phyloP scores from a whole-genome alignment of 768 basidiomycete genomes.

The Kwoniella dejecticola region DNA sequence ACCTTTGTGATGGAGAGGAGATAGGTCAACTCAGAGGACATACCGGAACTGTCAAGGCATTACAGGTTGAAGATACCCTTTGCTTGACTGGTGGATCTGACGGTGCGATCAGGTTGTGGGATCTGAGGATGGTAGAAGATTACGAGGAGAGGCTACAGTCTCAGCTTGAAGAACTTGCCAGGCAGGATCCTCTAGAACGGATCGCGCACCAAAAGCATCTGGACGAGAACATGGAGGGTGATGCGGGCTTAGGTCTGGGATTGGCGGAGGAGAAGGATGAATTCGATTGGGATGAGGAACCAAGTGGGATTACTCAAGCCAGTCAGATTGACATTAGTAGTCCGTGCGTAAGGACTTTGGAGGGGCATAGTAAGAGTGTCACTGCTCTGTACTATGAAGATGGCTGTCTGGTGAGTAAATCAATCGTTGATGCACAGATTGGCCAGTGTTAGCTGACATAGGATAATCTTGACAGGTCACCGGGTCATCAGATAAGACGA shows the following conservation, averaged over 20 bases:
- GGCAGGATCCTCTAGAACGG: slow-evolving; percentile 47
- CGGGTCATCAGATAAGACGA: slow-evolving; percentile 95
- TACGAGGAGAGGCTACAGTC: slow-evolving; percentile 59
- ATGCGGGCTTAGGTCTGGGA: slow-evolving; percentile 20
- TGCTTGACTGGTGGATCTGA: slow-evolving; percentile 91
- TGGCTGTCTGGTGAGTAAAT: slow-evolving; percentile 71
- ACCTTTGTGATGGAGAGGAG: slow-evolving; percentile 83
- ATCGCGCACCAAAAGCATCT: slow-evolving; percentile 34
- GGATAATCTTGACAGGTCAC: slow-evolving; percentile 72
- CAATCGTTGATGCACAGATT: slow-evolving; percentile 17
- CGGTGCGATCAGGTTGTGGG: slow-evolving; percentile 84
- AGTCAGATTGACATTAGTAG: slow-evolving; percentile 38
- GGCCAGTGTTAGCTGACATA: slow-evolving; percentile 19
- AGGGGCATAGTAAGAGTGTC: slow-evolving; percentile 91
- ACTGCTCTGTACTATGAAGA: slow-evolving; percentile 95
- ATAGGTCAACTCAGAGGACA: slow-evolving; percentile 84
- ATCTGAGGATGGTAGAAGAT: slow-evolving; percentile 78
- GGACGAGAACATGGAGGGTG: background rate
- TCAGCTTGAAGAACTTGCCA: slow-evolving; percentile 24
- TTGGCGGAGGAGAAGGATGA: slow-evolving; percentile 34
- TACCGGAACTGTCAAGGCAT: slow-evolving; percentile 67
- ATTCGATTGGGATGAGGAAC: slow-evolving; percentile 45
- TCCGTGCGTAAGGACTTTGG: slow-evolving; percentile 72
- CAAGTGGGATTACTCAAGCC: slow-evolving; percentile 29
- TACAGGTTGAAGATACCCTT: slow-evolving; percentile 89